A percentile compares a stretch with the other conserved stretches of the same genome.
These are phyloP conservation scores for Magnaporthiopsis incrustans DNA, from an alignment of 2,329 filamentous ascomycete species.

Conservation along the genomic window DNA sequence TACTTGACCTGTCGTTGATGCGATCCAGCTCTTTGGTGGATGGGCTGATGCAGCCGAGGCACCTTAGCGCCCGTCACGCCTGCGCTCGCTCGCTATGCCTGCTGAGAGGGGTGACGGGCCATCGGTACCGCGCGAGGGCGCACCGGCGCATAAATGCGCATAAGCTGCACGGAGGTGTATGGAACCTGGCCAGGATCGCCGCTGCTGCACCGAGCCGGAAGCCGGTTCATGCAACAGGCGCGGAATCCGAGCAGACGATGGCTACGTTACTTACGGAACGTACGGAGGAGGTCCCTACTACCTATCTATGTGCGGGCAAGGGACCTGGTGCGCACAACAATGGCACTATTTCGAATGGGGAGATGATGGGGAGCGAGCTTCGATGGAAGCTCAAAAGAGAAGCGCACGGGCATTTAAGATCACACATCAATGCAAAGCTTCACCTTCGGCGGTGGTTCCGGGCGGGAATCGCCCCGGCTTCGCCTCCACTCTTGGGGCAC, in stretches of 20 bases:
- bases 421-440: slow-evolving; percentile 18
- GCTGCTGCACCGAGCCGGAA: neutral
- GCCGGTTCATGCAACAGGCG: neutral
- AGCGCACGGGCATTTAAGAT: slow-evolving; percentile 6
- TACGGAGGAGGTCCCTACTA: neutral
- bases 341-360: neutral
- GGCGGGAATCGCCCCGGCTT: neutral
- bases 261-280: neutral
- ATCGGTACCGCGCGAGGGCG: neutral
- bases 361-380: no score
- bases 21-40: no score
- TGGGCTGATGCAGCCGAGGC: neutral
- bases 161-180: neutral
- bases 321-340: neutral
- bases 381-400: no score
- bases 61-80: neutral
- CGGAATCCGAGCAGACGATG: neutral
- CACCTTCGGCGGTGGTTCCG: no score
- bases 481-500: neutral
- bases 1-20: neutral
- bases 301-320: no score
- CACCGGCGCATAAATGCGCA: neutral
- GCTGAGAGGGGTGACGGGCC: no score
- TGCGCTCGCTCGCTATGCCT: no score
- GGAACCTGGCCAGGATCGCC: neutral